Base-by-base conservation (phyloP, 2,329 filamentous ascomycete genomes). In the Fusarium stilboides region DNA sequence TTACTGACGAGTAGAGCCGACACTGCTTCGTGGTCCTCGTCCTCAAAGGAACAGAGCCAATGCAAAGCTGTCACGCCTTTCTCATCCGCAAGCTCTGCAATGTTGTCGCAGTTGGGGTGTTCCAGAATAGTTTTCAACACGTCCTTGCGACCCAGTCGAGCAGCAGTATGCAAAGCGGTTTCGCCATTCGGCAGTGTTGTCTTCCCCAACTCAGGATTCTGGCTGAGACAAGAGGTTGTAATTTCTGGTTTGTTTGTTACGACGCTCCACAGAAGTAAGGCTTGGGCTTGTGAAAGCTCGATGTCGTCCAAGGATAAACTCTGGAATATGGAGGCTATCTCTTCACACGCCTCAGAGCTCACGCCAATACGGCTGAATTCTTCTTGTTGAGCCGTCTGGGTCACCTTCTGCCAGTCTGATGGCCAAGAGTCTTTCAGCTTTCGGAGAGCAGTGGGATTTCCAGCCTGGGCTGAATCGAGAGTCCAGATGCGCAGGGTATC, bases 31-130 rank as follows among this genome's bases (percentile, higher is more conserved):
- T 20, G 47, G 7, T 57, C 54, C 31, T 53, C 10, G 7, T 57
- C 54, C 3, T 6, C 17, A 4, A 57, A 57, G 3, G 54, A 57
- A 15, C 46, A 20, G 9, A 57, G 36, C 54, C 46, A 57, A 20
- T 57, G 54, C 8, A 57, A 47, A 20, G 54, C 26, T 0, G 46
- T 53, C 9, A 57, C 28, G 1, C 54, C 54, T 26, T 20, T 42
- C 9, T 28, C 26, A 8, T 57, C 46, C 3, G 36, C 14, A 2
- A 53, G n/a, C 7, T 52, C 45, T 5, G 28, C 36, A n/a, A 36
- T 20, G 4, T 1, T 42, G 2, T 36, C 7, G 8, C 46, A 42
- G 14, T 20, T 42, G 1, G 13, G 17, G 14, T 53, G 46, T 4
- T 20, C 17, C 4, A 53, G 5, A 12, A 57, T 57, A 2, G 17